Evolutionary conservation across 1,139 yeast genomes (phyloP).

Genomic region (Lodderomyces parapsilosis): DNA sequence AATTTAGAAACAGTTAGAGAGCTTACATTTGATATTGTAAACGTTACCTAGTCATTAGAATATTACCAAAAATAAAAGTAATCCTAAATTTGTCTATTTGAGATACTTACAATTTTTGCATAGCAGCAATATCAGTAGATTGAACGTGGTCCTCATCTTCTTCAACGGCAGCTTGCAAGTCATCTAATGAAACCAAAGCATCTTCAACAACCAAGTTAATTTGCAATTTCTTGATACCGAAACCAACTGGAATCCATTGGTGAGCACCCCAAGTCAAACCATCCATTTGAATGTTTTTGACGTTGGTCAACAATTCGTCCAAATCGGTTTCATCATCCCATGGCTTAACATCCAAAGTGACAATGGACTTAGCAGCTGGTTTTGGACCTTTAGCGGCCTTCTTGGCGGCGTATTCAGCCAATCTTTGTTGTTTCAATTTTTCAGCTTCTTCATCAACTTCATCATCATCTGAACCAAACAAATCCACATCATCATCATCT

Average conservation of each 20-base stretch:
- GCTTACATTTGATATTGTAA: not conserved
- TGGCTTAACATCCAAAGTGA: constrained; percentile 97
- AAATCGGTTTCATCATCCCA: constrained; percentile 99
- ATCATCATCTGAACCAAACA: constrained; percentile 93
- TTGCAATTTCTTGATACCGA: constrained; percentile 99
- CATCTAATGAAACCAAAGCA: constrained; percentile 90
- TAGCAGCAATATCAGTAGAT: constrained; percentile 97
- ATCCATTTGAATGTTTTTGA: constrained; percentile 78
- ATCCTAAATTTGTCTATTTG: constrained; percentile 2
- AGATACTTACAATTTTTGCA: constrained; percentile 81
- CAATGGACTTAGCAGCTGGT: constrained; percentile 97
- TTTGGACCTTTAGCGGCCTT: constrained; percentile 97
- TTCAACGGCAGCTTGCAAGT: constrained; percentile 79
- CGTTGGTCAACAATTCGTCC: constrained; percentile 82
- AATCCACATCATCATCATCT: constrained; percentile 88
- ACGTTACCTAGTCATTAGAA: constrained; percentile 1
- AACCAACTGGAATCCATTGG: constrained; percentile 96
- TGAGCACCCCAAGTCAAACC: constrained; percentile 99
- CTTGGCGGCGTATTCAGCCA: constrained; percentile 96
- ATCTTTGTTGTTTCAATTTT: constrained; percentile 93
- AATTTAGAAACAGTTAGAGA: too few species aligned
- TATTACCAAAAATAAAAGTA: not conserved
- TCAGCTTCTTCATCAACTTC: constrained; percentile 97
- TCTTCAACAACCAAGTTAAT: constrained; percentile 98
- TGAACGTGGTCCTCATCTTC: constrained; percentile 99